Evolutionary conservation across 1,139 yeast genomes (phyloP).

Genomic region (Pneumocystis oryctolagi): DNA sequence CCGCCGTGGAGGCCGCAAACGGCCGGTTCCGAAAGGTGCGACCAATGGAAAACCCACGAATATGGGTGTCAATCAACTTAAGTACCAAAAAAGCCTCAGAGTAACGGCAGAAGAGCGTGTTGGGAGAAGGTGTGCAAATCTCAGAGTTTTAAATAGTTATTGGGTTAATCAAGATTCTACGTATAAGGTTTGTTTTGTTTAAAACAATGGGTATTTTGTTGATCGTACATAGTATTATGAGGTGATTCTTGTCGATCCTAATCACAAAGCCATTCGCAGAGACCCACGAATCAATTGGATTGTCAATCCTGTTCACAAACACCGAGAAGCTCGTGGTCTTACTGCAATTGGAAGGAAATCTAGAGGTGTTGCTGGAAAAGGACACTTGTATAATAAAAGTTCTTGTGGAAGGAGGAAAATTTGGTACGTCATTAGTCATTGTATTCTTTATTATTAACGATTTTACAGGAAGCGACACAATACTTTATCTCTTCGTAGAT

Average conservation of each 20-base stretch:
- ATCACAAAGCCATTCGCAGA: conserved; percentile 97
- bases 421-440: neutral
- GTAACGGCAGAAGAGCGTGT: conserved; percentile 99
- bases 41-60: conserved; percentile 99
- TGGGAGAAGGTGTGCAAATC: conserved; percentile 96
- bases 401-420: conserved; percentile 42
- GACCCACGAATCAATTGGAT: conserved; percentile 99
- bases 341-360: conserved; percentile 91
- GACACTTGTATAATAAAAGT: conserved; percentile 98
- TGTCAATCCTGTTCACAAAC: conserved; percentile 98
- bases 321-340: conserved; percentile 99
- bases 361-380: conserved; percentile 97
- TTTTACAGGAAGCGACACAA: conserved; percentile 88
- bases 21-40: conserved; percentile 99
- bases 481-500: conserved; percentile 98
- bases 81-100: conserved; percentile 97
- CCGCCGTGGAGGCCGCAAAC: conserved; percentile 99
- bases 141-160: conserved; percentile 98
- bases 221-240: conserved; percentile 72
- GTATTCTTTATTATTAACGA: neutral
- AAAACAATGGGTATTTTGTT: conserved; percentile 42
- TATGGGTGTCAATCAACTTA: conserved; percentile 99
- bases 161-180: conserved; percentile 99
- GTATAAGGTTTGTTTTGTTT: conserved; percentile 95
- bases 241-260: conserved; percentile 78